Percentiles rank a stretch among this genome's conserved stretches.
phyloP scores from a whole-genome alignment of 2,329 filamentous ascomycete genomes.

The Exutisphaerella laricina region DNA sequence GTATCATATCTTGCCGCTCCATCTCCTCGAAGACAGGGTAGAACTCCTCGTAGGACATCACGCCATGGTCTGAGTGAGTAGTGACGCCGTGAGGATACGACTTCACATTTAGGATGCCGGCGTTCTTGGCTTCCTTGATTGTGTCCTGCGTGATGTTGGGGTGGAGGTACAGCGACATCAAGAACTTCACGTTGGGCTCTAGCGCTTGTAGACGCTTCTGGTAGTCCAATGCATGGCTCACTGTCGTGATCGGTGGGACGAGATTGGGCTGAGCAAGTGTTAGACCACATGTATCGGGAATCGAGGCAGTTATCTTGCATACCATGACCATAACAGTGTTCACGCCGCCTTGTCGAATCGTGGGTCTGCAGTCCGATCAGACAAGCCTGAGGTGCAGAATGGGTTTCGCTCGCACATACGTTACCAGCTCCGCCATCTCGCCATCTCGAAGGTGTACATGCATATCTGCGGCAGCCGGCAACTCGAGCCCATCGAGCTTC shows the following conservation, averaged over 20 bases:
- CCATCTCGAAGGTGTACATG: constrained; percentile 50
- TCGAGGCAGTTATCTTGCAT: constrained; percentile 19
- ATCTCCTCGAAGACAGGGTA: constrained; percentile 82
- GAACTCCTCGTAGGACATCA: constrained; percentile 64
- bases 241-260: constrained; percentile 47
- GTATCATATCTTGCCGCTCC: constrained; percentile 74
- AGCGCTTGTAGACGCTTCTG: constrained; percentile 39
- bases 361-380: no score
- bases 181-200: constrained; percentile 46
- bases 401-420: constrained; percentile 27
- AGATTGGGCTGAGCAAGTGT: constrained; percentile 41
- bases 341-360: constrained; percentile 47
- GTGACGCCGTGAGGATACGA: constrained; percentile 57
- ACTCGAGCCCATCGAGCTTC: constrained; percentile 40
- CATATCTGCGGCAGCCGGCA: constrained; percentile 47
- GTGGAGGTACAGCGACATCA: constrained; percentile 50
- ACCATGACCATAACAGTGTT: constrained; percentile 53
- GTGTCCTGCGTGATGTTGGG: constrained; percentile 45
- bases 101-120: constrained; percentile 69
- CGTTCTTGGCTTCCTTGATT: constrained; percentile 66
- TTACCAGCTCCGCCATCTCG: constrained; percentile 47
- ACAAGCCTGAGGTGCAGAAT: no score
- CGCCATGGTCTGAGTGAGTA: constrained; percentile 60
- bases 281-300: not conserved
- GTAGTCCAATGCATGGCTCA: constrained; percentile 44